A percentile compares a stretch with the other conserved stretches of the same genome.
Evolutionary conservation across 441 rosid genomes (phyloP).

Genomic region (Rhodomyrtus psidioides): DNA sequence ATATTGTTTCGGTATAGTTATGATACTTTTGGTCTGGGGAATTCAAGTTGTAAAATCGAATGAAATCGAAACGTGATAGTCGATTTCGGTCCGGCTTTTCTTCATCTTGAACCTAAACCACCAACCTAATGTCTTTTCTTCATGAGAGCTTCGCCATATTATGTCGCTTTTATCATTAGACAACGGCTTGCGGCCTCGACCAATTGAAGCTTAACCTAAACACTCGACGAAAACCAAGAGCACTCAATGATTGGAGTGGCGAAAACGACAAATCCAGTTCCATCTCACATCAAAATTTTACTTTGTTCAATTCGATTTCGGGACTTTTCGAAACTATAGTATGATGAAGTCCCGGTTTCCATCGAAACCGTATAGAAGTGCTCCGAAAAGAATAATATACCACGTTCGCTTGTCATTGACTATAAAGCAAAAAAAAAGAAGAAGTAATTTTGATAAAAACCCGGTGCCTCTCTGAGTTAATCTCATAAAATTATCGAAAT

Average conservation of each 20-base stretch:
- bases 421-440: too few relatives aligned
- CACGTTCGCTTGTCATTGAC: background rate
- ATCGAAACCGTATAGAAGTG: too few relatives aligned
- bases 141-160: background rate
- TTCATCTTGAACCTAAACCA: rapidly evolving
- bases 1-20: background rate
- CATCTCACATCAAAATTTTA: too few relatives aligned
- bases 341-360: background rate
- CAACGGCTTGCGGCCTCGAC: background rate
- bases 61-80: background rate
- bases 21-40: rapidly evolving
- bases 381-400: background rate
- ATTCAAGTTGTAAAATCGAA: background rate
- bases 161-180: background rate
- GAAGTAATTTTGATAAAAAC: too few relatives aligned
- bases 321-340: too few relatives aligned
- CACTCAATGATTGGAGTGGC: background rate
- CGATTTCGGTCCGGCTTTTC: rapidly evolving
- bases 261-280: background rate
- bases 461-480: too few relatives aligned
- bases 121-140: background rate
- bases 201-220: background rate
- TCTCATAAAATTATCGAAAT: too few relatives aligned
- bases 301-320: background rate
- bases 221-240: background rate